A percentile compares a stretch with the other conserved stretches of the same genome.
These are phyloP conservation scores for Bipolaris gigantea DNA, from an alignment of 2,329 filamentous ascomycete genomes.

Conservation along the genomic window DNA sequence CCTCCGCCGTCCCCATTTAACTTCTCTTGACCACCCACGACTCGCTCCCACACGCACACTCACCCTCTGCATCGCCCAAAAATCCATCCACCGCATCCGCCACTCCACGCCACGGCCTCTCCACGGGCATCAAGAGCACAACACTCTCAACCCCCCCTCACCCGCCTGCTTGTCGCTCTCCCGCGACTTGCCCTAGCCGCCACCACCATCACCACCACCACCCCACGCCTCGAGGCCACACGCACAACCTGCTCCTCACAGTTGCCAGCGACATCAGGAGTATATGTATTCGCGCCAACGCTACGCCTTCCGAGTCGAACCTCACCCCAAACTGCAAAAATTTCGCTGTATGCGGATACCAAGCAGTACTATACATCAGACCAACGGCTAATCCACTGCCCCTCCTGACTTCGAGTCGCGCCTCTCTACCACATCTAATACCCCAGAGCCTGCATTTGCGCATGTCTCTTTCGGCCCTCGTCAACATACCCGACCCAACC, in stretches of 20 bases:
- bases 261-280: conserved; percentile 55
- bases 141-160: conserved; percentile 1
- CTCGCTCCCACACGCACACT: conserved; percentile 17
- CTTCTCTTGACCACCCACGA: conserved; percentile 19
- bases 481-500: conserved; percentile 49
- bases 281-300: conserved; percentile 99
- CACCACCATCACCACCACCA: conserved; percentile 32
- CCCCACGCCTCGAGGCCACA: conserved; percentile 27
- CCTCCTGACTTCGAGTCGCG: conserved; percentile 43
- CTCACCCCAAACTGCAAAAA: conserved; percentile 92
- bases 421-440: conserved; percentile 37
- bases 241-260: conserved; percentile 36
- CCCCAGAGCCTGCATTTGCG: conserved; percentile 46
- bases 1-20: conserved; percentile 21
- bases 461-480: conserved; percentile 65
- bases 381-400: conserved; percentile 78
- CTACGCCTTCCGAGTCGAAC: conserved; percentile 91
- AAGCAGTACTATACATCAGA: conserved; percentile 85
- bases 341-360: conserved; percentile 95
- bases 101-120: conserved; percentile 22
- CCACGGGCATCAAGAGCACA: conserved; percentile 21
- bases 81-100: conserved; percentile 20
- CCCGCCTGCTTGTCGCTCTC: conserved; percentile 25
- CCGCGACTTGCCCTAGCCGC: conserved; percentile 40
- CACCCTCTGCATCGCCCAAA: conserved; percentile 25